Evolutionary conservation across 1,139 yeast species (phyloP), one percentile per base, ranked within the genome.

Genomic region (Debaryomycetaceae sp.): DNA sequence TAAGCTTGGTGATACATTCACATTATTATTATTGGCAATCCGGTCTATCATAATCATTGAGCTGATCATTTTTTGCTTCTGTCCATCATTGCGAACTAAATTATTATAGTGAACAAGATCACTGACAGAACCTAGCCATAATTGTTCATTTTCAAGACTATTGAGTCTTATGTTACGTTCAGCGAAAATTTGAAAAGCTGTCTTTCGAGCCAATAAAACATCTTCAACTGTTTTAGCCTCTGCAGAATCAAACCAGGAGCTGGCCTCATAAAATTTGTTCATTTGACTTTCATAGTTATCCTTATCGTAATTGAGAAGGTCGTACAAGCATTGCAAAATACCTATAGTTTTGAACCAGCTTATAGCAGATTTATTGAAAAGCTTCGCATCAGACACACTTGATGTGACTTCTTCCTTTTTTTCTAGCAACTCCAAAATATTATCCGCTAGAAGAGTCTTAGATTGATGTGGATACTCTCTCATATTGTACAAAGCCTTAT

Each of bases 61-160:
- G 45, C 75, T 79, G 2, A 81, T 62, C 45, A 78, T 68, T 50
- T 75, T 76, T 50, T 82, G 87, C 6, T 54, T 58, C 36, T 73
- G 70, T 0, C 52, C 47, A 4, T 59, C 53, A 6, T 49, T 40
- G 24, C 81, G 66, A 3, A 80, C 67, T 22, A 72, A 48, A 27
- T 62, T 54, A 17, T 72, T 76, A 49, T 75, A 76, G 24, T 72
- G 54, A 5, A 68, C 59, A 7, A 78, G 52, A 45, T 80, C 84
- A 48, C 61, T 58, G 2, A 70, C 52, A 0, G 70, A 61, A 2
- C 72, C 58, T 3, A 66, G 38, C 55, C 65, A 59, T 6, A 56
- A 49, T 24, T 49, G 45, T 44, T 54, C 42, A 13, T 22, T 27
- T 27, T 39, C 13, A 37, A 34, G 11, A 30, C 36, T 20, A 9